Base-by-base conservation (phyloP, 148 eudicot genomes). In the Suaeda aralocaspica region DNA sequence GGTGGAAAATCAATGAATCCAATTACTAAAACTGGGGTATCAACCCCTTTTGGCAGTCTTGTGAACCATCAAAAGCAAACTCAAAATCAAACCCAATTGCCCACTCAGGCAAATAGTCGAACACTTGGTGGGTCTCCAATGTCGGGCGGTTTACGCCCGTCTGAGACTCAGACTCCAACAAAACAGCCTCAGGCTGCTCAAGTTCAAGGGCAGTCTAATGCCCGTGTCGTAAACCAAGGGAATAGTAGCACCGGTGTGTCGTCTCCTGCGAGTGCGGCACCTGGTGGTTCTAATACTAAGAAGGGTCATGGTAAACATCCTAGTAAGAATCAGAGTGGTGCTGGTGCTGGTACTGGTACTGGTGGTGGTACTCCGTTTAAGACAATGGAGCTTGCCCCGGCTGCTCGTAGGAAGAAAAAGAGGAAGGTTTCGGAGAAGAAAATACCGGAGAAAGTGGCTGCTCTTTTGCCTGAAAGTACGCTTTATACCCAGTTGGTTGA, bases 381-480 rank as follows among this genome's bases (percentile, higher is more conserved):
- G 81, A 87, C 88, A 24, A 89, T 89, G 88, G 98, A 94, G 78
- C 59, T 94, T 30, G 78, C 98, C 44, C 98, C 97, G 19, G 98
- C 97, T 64, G 85, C 87, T 82, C 83, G 82, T 71, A 82, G 88
- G 79, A 89, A 78, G 80, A 94, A 91, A 72, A 80, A 85, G 72
- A 80, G 86, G 72, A 91, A 89, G 76, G 72, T 59, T 36, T 69
- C 86, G 26, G 97, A 87, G 74, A 84, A 81, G 72, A 74, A 80
- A 55, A 80, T 94, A 49, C 97, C 96, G 0, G 86, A 82, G 5
- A 85, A 84, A 52, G 85, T 94, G 16, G 89, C 92, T 18, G 85
- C 88, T 0, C 74, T 87, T 66, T 74, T 91, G 77, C 97, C 98
- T 0, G 98, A 94, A 72, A 88, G 92, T 48, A 89, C 88, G 44